Base-by-base conservation (phyloP, 208 protist genomes). In the Angomonas deanei region DNA sequence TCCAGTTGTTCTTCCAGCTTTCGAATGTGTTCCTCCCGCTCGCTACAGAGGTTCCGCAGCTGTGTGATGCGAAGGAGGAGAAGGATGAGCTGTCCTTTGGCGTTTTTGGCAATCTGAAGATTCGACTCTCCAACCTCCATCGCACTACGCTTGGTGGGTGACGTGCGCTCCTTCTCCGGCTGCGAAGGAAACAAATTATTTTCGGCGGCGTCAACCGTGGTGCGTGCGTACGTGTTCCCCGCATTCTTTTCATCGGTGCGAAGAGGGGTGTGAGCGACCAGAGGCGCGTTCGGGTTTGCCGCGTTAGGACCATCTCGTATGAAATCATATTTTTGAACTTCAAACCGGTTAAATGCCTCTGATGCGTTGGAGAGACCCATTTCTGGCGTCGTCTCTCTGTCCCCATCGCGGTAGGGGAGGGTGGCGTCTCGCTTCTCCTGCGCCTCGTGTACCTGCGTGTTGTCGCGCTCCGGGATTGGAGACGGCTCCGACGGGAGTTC, bases 1-100 rank as follows among this genome's bases (percentile, higher is more conserved):
- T 33, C 64, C 42, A 62, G n/a, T 10, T 61, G 36, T 21, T 55
- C 33, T 38, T 67, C 52, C n/a, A 32, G 28, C 39, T 61, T 13
- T 28, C 3, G 3, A 3, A 55, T 11, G 2, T 30, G 3, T 11
- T 24, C 15, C 19, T 55, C 26, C 23, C 28, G 21, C 3, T 3
- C 23, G 23, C 28, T 11, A 24, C 23, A 32, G 23, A 15, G 49
- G 49, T 30, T 13, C 23, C 26, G n/a, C 49, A 55, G 49, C 49
- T 15, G 11, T 13, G 19, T 28, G 19, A 55, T 19, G 1, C 26
- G 49, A 30, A 19, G 3, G 11, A 55, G 26, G 21, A 55, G 49
- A 15, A 30, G 1, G 21, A 32, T 11, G 21, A 55, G 23, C 4
- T 3, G 23, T 28, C 13, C 49, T 21, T 19, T 15, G n/a, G 42